Base-by-base conservation (phyloP, 2,329 filamentous ascomycete species). In the Fusarium virguliforme region DNA sequence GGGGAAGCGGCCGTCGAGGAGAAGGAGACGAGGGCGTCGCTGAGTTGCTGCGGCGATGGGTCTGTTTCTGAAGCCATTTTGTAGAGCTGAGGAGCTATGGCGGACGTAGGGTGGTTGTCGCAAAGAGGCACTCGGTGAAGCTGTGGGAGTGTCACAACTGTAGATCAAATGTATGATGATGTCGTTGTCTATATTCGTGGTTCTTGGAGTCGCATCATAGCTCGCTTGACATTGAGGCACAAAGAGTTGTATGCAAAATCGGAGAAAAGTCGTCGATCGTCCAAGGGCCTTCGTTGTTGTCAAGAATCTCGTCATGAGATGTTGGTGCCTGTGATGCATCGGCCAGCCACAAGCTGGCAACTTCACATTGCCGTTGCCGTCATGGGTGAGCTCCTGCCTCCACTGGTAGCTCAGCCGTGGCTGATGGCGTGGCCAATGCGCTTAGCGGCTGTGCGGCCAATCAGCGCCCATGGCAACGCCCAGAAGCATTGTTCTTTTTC, bases 11-110 rank as follows among this genome's bases (percentile, higher is more conserved):
- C 81, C 81, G 10, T 83, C 78, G 15, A 83, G 3, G 81, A 76
- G 70, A 85, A 85, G 6, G 77, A 74, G 9, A 84, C 76, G 26
- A 85, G 78, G 30, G 81, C 82, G 50, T 83, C 75, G 72, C 82
- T 81, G 4, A 85, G 76, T 63, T 77, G 75, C 56, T 76, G 71
- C 6, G 80, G 56, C 22, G 63, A 30, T 24, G 63, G 28, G 4
- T 78, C 79, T 18, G 75, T 68, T 8, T 74, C 61, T 13, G 78
- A 54, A 62, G 79, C 74, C 81, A 84, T 80, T 73, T 63, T 61
- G 22, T 8, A 13, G 43, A 9, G 57, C 4, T 9, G 8, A 9
- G 22, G 26, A 32, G 43, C 24, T 26, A 34, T 34, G 15, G 43
- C 10, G 9, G 22, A 30, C 13, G 38, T 8, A 15, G 15, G 3